Base-by-base conservation (phyloP, 192 early-diverging fungal genomes). In the Radiomyces spectabilis region DNA sequence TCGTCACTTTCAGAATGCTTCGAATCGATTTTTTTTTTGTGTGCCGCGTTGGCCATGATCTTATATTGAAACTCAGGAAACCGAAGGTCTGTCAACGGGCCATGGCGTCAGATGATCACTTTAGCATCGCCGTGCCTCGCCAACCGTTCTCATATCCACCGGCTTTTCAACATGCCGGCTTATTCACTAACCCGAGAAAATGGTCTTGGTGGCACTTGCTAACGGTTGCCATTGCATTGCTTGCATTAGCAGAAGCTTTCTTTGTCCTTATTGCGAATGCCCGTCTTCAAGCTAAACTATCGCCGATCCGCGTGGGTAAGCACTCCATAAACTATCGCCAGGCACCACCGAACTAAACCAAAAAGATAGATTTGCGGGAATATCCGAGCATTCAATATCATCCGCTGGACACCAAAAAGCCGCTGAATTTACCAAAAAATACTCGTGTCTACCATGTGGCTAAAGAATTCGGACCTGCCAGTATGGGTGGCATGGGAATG, bases 401-500 rank as follows among this genome's bases (percentile, higher is more conserved):
- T 13, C 68, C 56, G n/a, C 51, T 81, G 22, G 68, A 71, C 43
- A 53, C 65, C 5, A 39, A 41, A n/a, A 25, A 48, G 7, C 35
- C 30, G 2, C 22, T 44, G 27, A 42, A 33, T 6, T 58, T 57
- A 31, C 51, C 50, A 15, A 55, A 62, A 51, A 61, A 49, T 29
- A 73, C 66, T 12, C 61, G 63, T 22, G 69, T 81, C 9, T 81
- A 76, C 30, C 79, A 81, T 48, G 56, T 81, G 38, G 76, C 75
- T n/a, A 80, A 75, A 48, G 78, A 80, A 41, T 80, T 77, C 53
- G 75, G 75, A 9, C 61, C 65, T 0, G 75, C 78, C 3, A 59
- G 75, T 5, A 77, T 77, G 75, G 73, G 75, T 41, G 78, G 71
- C 1, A 61, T 80, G 42, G 78, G 78, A 8, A 70, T 71, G 60